phyloP scores from a whole-genome alignment of 148 eudicot species.

The Chenopodium berlandieri region DNA sequence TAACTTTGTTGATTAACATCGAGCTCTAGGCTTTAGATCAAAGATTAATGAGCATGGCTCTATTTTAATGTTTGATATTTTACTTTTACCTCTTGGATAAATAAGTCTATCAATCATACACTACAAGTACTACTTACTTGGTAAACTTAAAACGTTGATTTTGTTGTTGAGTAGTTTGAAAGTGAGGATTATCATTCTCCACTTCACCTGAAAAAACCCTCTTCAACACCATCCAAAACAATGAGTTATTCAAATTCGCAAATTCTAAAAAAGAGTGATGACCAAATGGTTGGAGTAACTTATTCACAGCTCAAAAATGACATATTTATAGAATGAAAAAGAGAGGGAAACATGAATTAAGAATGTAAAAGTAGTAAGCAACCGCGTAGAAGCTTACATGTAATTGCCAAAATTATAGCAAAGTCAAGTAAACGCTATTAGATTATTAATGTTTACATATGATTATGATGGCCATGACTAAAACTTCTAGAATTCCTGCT shows the following conservation, averaged over 20 bases:
- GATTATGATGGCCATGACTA: neutral
- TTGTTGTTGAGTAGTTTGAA: conserved; percentile 1
- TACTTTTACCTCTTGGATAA: too few relatives aligned
- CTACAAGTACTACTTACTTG: neutral
- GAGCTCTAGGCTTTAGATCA: too few relatives aligned
- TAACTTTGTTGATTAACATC: too few relatives aligned
- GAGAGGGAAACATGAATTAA: neutral
- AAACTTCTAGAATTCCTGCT: neutral
- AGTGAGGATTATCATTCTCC: neutral
- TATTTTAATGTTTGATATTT: too few relatives aligned
- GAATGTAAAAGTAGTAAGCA: neutral
- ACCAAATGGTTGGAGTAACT: neutral
- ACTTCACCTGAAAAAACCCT: neutral
- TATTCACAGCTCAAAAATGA: neutral
- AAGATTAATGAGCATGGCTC: too few relatives aligned
- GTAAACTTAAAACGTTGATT: conserved; percentile 1
- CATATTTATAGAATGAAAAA: conserved; percentile 5
- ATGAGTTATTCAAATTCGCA: neutral
- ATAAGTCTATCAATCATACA: too few relatives aligned
- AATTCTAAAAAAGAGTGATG: neutral
- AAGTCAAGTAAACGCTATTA: conserved; percentile 4
- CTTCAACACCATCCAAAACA: conserved; percentile 17
- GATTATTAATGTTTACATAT: neutral
- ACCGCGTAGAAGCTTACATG: conserved; percentile 17
- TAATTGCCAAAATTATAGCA: neutral